These are phyloP conservation scores for Rasamsonia emersonii DNA, from an alignment of 2,329 filamentous ascomycete species.

Conservation along the genomic window DNA sequence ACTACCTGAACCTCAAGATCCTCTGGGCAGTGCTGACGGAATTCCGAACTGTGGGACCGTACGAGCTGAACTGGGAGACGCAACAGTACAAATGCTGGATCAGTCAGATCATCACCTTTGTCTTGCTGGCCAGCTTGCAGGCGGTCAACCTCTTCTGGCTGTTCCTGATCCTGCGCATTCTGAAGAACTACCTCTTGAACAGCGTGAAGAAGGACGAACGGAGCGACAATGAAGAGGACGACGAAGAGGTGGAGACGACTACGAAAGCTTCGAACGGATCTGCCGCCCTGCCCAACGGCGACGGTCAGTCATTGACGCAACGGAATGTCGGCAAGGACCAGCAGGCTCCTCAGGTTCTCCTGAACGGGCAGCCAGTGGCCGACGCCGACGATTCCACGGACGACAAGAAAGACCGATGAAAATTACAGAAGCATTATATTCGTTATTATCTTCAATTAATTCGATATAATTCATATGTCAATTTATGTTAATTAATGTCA, in stretches of 20 bases:
- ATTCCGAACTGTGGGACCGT: constrained; percentile 40
- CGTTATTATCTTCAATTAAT: too few relatives aligned
- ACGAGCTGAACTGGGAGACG: constrained; percentile 41
- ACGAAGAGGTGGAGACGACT: constrained; percentile 20
- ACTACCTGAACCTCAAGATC: constrained; percentile 51
- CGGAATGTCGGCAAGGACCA: constrained; percentile 21
- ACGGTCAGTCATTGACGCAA: constrained; percentile 14
- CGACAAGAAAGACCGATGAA: constrained; percentile 15
- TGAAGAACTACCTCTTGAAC: constrained; percentile 34
- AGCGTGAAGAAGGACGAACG: constrained; percentile 33
- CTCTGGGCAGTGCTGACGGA: constrained; percentile 39
- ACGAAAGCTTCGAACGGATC: constrained; percentile 14
- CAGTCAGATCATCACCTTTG: constrained; percentile 39
- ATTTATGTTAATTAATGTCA: too few relatives aligned
- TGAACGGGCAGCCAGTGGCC: constrained; percentile 32
- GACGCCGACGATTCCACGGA: constrained; percentile 16
- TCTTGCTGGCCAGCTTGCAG: constrained; percentile 36
- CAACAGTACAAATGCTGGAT: constrained; percentile 43
- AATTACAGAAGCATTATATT: background rate
- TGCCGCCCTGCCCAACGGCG: constrained; percentile 17
- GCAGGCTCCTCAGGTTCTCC: constrained; percentile 24
- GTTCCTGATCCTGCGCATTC: constrained; percentile 36
- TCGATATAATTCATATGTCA: too few relatives aligned
- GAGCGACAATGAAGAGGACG: constrained; percentile 39
- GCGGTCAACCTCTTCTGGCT: constrained; percentile 41